Conservation (phyloP, 768 basidiomycete species). For the Vararia minispora region DNA sequence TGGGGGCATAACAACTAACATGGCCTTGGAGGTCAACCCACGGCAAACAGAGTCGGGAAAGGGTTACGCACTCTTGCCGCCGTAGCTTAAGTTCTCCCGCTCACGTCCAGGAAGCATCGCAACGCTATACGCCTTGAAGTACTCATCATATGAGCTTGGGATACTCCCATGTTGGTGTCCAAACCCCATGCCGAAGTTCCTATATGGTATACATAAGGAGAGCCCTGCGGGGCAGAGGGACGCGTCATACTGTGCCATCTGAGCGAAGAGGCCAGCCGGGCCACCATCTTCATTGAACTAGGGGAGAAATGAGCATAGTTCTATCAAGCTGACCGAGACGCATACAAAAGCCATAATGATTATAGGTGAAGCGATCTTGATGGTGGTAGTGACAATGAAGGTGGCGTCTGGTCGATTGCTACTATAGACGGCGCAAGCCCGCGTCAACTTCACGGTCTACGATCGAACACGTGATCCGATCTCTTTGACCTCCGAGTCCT, state of each 20-base stretch:
- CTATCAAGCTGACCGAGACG: too few species aligned
- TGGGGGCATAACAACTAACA: constrained; percentile 90
- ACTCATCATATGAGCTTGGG: constrained; percentile 78
- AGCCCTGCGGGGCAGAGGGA: background rate
- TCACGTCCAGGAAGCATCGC: constrained; percentile 85
- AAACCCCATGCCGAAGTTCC: constrained; percentile 43
- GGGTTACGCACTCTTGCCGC: constrained; percentile 82
- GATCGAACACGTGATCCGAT: too few species aligned
- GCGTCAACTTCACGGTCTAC: too few species aligned
- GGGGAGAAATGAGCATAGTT: constrained; percentile 17
- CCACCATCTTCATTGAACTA: constrained; percentile 31
- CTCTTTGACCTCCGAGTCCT: too few species aligned
- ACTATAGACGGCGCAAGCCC: too few species aligned
- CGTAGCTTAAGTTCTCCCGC: constrained; percentile 87
- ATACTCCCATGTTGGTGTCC: constrained; percentile 37
- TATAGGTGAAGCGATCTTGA: too few species aligned
- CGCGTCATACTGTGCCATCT: constrained; percentile 46
- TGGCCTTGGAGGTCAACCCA: constrained; percentile 5
- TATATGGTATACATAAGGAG: constrained; percentile 18
- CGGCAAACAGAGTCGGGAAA: constrained; percentile 9
- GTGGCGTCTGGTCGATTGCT: too few species aligned
- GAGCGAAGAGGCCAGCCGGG: constrained; percentile 52
- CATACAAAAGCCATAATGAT: constrained; percentile 30
- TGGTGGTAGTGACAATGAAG: too few species aligned
- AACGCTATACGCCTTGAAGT: constrained; percentile 90